A percentile compares a stretch with the other conserved stretches of the same genome.
Conservation (phyloP, 139 green algal species). For the Chlamydomonas applanata region DNA sequence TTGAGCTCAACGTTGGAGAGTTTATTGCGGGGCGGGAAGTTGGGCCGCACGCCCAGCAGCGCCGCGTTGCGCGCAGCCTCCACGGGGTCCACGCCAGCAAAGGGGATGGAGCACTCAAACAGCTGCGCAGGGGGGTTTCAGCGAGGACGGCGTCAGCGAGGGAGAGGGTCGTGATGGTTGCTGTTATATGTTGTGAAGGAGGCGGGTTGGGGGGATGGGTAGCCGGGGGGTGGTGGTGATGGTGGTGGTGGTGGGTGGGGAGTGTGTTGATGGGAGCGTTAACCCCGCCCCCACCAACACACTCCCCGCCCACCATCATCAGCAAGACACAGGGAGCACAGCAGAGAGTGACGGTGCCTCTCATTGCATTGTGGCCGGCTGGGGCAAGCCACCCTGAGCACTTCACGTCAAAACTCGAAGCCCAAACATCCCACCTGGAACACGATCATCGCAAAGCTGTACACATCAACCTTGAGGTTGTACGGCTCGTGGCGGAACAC, state of each 20-base stretch:
- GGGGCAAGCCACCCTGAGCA: neutral
- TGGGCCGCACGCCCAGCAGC: constrained; percentile 40
- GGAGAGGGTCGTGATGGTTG: neutral
- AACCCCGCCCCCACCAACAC: neutral
- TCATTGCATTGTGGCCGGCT: neutral
- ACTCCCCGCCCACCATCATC: neutral
- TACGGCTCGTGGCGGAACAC: constrained; percentile 73
- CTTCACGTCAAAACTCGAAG: neutral
- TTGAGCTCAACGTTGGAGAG: constrained; percentile 38
- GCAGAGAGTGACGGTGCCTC: neutral
- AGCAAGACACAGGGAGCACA: neutral
- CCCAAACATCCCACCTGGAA: constrained; percentile 57
- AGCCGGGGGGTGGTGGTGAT: neutral
- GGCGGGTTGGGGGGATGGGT: neutral
- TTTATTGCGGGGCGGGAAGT: constrained; percentile 52
- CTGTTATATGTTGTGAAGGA: neutral
- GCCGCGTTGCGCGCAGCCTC: constrained; percentile 51
- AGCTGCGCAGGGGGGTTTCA: constrained; percentile 33
- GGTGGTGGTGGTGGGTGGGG: neutral
- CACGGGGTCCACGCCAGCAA: constrained; percentile 54
- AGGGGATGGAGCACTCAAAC: constrained; percentile 56
- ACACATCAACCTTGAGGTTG: constrained; percentile 67
- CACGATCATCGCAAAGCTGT: constrained; percentile 74
- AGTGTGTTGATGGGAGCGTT: no score
- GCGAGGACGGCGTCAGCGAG: neutral